phyloP scores from a whole-genome alignment of 805 yeast genomes.

The Kazachstania taianensis region DNA sequence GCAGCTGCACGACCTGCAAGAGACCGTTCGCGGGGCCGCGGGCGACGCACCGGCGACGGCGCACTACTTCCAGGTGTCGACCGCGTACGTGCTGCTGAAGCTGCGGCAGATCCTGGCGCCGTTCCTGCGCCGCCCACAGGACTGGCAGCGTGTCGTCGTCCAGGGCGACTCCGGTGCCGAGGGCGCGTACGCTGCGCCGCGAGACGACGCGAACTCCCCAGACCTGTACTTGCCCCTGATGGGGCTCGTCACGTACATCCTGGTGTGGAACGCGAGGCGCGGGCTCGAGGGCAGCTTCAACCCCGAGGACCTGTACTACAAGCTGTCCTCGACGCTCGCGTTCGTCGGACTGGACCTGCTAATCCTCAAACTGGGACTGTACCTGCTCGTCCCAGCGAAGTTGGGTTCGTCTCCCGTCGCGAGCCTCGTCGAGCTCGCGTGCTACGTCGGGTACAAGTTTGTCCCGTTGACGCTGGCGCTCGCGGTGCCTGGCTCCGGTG shows the following conservation, averaged over 20 bases:
- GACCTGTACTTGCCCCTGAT: constrained; percentile 91
- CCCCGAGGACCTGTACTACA: constrained; percentile 82
- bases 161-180: constrained; percentile 1
- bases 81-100: constrained; percentile 71
- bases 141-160: constrained; percentile 56
- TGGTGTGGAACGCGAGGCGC: constrained; percentile 72
- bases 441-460: constrained; percentile 91
- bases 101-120: constrained; percentile 72
- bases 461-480: constrained; percentile 62
- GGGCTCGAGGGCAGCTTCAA: constrained; percentile 87
- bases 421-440: constrained; percentile 70
- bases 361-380: constrained; percentile 71
- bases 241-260: constrained; percentile 81
- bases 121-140: constrained; percentile 64
- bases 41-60: constrained; percentile 44
- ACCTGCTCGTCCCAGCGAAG: constrained; percentile 43
- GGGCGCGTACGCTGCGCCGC: constrained; percentile 45
- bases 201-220: constrained; percentile 86
- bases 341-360: constrained; percentile 67
- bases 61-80: constrained; percentile 86
- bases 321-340: constrained; percentile 79
- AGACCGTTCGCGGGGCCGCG: constrained; percentile 35
- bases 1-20: constrained; percentile 45
- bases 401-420: constrained; percentile 20
- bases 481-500: constrained; percentile 37